These are phyloP conservation scores for Sclerotiophoma versabilis DNA, from an alignment of 2,329 filamentous ascomycete species.

Conservation along the genomic window DNA sequence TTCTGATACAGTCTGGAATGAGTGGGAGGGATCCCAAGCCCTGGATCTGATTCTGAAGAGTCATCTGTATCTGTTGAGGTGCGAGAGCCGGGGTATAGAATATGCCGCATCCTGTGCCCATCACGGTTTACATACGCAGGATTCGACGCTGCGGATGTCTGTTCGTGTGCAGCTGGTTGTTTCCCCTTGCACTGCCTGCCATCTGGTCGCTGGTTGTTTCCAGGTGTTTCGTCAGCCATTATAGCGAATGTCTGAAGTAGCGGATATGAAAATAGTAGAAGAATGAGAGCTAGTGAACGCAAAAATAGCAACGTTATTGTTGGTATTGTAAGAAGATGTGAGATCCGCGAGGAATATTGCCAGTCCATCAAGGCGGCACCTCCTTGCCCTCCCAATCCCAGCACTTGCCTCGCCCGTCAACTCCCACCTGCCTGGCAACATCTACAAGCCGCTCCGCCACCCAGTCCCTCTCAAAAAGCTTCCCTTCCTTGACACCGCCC, in stretches of 20 bases:
- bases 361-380: constrained; percentile 40
- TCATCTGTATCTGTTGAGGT: background rate
- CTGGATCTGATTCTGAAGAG: background rate
- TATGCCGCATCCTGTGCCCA: background rate
- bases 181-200: background rate
- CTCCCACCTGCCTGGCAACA: constrained; percentile 72
- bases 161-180: background rate
- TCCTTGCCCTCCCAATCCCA: constrained; percentile 52
- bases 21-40: background rate
- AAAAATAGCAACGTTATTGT: background rate
- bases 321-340: background rate
- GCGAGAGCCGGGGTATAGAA: background rate
- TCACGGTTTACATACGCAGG: background rate
- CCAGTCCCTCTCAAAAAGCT: constrained; percentile 71
- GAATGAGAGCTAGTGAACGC: background rate
- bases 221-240: background rate
- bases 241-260: background rate
- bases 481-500: constrained; percentile 65
- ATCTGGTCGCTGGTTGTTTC: background rate
- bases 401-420: constrained; percentile 47
- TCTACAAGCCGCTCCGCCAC: constrained; percentile 70
- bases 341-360: background rate
- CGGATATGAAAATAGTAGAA: background rate
- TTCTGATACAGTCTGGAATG: background rate
- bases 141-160: background rate